Conservation (phyloP, 2,329 filamentous ascomycete species). For the Cladorrhinum sp. region DNA sequence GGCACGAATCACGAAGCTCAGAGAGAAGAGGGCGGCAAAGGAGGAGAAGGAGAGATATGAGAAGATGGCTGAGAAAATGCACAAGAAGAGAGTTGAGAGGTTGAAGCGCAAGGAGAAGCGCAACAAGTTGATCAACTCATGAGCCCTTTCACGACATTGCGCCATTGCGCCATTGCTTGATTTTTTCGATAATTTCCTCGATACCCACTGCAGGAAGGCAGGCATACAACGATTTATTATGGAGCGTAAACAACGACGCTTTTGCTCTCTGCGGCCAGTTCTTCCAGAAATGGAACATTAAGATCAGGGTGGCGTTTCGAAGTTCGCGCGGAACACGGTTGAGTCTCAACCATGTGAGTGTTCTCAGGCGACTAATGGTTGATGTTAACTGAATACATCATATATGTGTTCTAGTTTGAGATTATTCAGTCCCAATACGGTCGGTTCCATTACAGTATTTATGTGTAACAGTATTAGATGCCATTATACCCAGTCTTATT, state of each 20-base stretch:
- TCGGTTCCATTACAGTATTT: neutral
- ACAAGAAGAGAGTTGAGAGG: constrained; percentile 88
- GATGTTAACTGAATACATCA: neutral
- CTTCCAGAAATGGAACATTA: neutral
- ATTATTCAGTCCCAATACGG: neutral
- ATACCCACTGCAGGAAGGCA: neutral
- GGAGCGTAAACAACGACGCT: neutral
- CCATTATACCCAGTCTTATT: neutral
- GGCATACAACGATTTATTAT: neutral
- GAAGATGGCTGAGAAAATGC: constrained; percentile 97
- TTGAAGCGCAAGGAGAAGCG: constrained; percentile 95
- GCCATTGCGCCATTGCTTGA: neutral
- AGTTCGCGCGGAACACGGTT: too few species aligned
- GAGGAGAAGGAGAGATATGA: constrained; percentile 91
- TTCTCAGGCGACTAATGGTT: neutral
- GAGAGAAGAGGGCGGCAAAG: constrained; percentile 82
- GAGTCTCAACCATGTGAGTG: too few species aligned
- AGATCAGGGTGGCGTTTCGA: too few species aligned
- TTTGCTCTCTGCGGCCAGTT: neutral
- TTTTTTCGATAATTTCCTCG: neutral
- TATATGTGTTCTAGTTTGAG: neutral
- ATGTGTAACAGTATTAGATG: neutral
- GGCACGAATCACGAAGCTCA: constrained; percentile 72
- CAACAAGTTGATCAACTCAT: constrained; percentile 76
- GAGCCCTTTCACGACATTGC: constrained; percentile 29